Base-by-base conservation (phyloP, 1,284 basidiomycete genomes). In the Leccinum fallax region DNA sequence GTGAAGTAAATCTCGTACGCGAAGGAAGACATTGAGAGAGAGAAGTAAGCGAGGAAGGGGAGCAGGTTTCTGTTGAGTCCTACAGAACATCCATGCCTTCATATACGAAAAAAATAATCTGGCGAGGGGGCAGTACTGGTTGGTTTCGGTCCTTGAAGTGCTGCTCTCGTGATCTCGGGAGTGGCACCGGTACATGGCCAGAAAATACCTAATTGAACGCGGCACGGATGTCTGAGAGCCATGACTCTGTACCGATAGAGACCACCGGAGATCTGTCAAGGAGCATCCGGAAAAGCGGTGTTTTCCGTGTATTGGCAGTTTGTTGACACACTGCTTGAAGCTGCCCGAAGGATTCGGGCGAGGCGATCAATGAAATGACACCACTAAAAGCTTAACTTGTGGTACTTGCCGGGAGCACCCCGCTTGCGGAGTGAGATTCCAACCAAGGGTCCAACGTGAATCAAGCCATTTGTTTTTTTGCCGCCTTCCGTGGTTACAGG, bases 1-100 rank as follows among this genome's bases (percentile, higher is more conserved):
- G 87, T 87, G 79, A 90, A 91, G 76, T 84, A 89, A 32, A 91
- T 77, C 69, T 86, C 80, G 73, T 82, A 85, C 62, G 79, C 76
- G 61, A 77, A 76, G 65, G 26, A 3, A 48, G 69, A 59, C 76
- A 77, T 74, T 53, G 57, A 19, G 55, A 49, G 43, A 46, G 30
- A 28, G 26, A 52, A 28, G 48, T 9, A n/a, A 51, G 5, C 48
- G 19, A 36, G 16, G 26, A 26, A 16, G 32, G 13, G 34, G 55
- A 52, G 59, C 16, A 32, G 53, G 46, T 16, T 63, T 61, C 43
- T 64, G 64, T 55, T 54, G 36, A 40, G 46, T 26, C 43, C 59
- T 55, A 55, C 51, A 48, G 21, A 24, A 55, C 21, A 55, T 56
- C 60, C 49, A 66, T 48, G 71, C 56, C 69, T 69, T 73, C 62